These are phyloP conservation scores for Talaromyces nanjingensis DNA, from an alignment of 495 filamentous ascomycete genomes.

Conservation along the genomic window DNA sequence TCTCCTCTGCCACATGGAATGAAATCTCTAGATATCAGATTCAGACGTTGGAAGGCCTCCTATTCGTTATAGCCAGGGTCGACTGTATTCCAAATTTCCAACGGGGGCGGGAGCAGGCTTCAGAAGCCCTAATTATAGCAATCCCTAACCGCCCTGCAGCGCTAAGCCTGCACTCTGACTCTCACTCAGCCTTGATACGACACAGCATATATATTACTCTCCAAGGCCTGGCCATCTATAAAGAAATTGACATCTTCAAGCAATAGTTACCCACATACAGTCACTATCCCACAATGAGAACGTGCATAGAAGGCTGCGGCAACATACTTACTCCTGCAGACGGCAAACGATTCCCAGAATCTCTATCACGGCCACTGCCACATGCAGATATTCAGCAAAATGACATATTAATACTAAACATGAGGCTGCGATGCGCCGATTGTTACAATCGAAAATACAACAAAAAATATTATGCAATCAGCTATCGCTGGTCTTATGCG, in stretches of 20 bases:
- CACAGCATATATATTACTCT: not conserved
- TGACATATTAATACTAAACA: not conserved
- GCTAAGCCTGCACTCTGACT: not conserved
- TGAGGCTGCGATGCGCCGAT: not conserved
- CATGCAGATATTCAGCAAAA: not conserved
- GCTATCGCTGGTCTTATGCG: not conserved
- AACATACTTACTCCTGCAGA: not conserved
- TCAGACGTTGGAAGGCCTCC: no score
- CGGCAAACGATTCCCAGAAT: not conserved
- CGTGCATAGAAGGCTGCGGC: slow-evolving; percentile 3
- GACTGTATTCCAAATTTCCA: not conserved
- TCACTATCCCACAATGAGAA: not conserved
- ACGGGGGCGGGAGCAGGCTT: no score
- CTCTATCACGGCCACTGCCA: not conserved
- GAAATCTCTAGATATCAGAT: no score
- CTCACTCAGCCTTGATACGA: not conserved
- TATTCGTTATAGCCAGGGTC: no score
- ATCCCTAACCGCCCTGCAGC: not conserved
- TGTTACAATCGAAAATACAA: not conserved
- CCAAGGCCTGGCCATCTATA: not conserved
- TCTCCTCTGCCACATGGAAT: no score
- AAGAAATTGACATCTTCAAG: not conserved
- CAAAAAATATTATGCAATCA: not conserved
- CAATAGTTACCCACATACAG: not conserved
- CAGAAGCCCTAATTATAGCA: not conserved